Evolutionary conservation across 352 stramenopile species (phyloP).

Genomic region (Phytopythium helicoides): DNA sequence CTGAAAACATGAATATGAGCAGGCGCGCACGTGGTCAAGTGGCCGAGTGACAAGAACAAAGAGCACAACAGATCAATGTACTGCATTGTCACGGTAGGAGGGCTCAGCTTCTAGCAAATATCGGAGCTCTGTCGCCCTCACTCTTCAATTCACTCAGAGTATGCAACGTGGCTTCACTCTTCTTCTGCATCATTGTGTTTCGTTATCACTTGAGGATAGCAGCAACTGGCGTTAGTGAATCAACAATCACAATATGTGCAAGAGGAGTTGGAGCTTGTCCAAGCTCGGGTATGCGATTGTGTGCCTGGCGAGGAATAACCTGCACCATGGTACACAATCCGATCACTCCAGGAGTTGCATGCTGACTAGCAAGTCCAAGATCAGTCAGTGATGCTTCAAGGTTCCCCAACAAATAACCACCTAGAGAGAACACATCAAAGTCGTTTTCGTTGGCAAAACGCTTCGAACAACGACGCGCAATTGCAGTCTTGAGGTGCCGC

Average conservation of each 20-base stretch:
- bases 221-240: too few species aligned
- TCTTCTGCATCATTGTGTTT: too few species aligned
- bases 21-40: conserved; percentile 84
- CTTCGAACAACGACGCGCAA: conserved; percentile 27
- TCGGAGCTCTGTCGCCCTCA: too few species aligned
- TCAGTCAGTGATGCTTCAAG: conserved; percentile 23
- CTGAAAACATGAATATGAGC: not conserved
- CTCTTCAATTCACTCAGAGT: too few species aligned
- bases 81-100: conserved; percentile 86
- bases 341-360: not conserved
- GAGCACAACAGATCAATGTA: conserved; percentile 90
- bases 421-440: conserved; percentile 34
- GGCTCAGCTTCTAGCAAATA: conserved; percentile 63
- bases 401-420: conserved; percentile 18
- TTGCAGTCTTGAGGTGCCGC: conserved; percentile 48
- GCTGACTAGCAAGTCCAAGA: not conserved
- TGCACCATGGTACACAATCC: conserved; percentile 3
- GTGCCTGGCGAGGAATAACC: not conserved
- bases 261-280: too few species aligned
- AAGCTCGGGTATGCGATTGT: too few species aligned
- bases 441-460: conserved; percentile 31
- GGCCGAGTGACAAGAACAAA: conserved; percentile 89
- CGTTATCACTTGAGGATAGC: too few species aligned
- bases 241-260: too few species aligned
- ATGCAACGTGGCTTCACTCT: too few species aligned